Evolutionary conservation across 768 basidiomycete species (phyloP).

Genomic region (Pulveroboletus frians): DNA sequence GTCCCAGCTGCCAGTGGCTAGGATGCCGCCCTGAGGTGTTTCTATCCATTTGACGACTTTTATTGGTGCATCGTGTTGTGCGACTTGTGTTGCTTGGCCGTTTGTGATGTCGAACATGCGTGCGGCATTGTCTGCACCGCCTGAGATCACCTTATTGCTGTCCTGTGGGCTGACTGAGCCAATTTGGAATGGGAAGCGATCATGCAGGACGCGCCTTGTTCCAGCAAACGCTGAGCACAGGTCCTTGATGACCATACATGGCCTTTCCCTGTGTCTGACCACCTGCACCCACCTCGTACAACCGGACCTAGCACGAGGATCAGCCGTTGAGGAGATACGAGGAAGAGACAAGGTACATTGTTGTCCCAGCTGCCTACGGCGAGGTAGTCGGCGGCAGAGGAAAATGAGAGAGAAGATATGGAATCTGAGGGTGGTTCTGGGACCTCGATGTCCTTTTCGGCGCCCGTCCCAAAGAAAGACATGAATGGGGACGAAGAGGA

Average conservation of each 20-base stretch:
- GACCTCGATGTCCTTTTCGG: slow-evolving; percentile 79
- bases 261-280: slow-evolving; percentile 87
- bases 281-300: slow-evolving; percentile 81
- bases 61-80: slow-evolving; percentile 86
- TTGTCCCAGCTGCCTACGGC: slow-evolving; percentile 95
- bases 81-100: slow-evolving; percentile 76
- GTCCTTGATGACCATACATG: slow-evolving; percentile 86
- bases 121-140: slow-evolving; percentile 93
- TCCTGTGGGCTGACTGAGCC: slow-evolving; percentile 45
- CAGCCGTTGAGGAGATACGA: not conserved
- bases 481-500: slow-evolving; percentile 18
- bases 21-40: slow-evolving; percentile 63
- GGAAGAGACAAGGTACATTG: slow-evolving; percentile 45
- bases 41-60: slow-evolving; percentile 81
- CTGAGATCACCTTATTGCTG: slow-evolving; percentile 86
- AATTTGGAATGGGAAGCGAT: slow-evolving; percentile 1
- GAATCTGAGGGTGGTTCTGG: slow-evolving; percentile 79
- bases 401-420: slow-evolving; percentile 81
- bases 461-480: slow-evolving; percentile 39
- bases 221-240: slow-evolving; percentile 87
- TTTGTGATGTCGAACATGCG: slow-evolving; percentile 88
- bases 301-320: slow-evolving; percentile 58
- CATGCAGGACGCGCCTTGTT: slow-evolving; percentile 54
- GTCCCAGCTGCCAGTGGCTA: slow-evolving; percentile 97
- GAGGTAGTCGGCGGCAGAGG: slow-evolving; percentile 79